Base-by-base conservation (phyloP, 306 rosid genomes). In the Fagus crenata region DNA sequence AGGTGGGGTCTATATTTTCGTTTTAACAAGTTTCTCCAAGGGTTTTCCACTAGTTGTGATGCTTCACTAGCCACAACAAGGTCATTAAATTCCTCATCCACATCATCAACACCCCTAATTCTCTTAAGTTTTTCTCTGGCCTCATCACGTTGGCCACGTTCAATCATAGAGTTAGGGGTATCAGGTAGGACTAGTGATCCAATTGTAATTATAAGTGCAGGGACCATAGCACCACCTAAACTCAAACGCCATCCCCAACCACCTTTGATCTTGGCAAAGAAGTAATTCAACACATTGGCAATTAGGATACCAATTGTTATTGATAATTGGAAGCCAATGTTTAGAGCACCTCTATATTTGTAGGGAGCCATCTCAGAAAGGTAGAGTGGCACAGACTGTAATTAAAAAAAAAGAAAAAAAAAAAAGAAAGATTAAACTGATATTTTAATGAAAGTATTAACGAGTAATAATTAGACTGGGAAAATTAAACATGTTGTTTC, bases 181-280 rank as follows among this genome's bases (percentile, higher is more conserved):
- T 95, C 98, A 0, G 98, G 96, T 12, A 95, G 93, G 59, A 87
- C 46, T 0, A 92, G 9, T 3, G 97, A 84, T 0, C 98, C 98
- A 0, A 85, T 2, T 1, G 90, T 84, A 75, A 95, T 89, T 2
- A 95, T 87, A 1, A 90, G 83, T 1, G 97, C 98, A 0, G 98
- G 98, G 6, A 95, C 95, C 85, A 89, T 80, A 0, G 97, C 98
- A 3, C 97, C 97, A 0, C 98, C 97, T 28, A 95, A 83, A 78
- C 98, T 95, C 85, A 95, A 55, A 13, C 98, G 84, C 98, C 98
- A 95, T 75, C 98, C 98, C 98, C 98, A 95, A 0, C 98, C 98
- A 1, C 97, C 97, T n/a, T 86, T 31, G 60, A 95, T 95, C 69
- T 89, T 95, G 1, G 96, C 96, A 54, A 92, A 95, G 84, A 92